phyloP scores from a whole-genome alignment of 192 early-diverging fungal genomes.

The Coemansia sp. region DNA sequence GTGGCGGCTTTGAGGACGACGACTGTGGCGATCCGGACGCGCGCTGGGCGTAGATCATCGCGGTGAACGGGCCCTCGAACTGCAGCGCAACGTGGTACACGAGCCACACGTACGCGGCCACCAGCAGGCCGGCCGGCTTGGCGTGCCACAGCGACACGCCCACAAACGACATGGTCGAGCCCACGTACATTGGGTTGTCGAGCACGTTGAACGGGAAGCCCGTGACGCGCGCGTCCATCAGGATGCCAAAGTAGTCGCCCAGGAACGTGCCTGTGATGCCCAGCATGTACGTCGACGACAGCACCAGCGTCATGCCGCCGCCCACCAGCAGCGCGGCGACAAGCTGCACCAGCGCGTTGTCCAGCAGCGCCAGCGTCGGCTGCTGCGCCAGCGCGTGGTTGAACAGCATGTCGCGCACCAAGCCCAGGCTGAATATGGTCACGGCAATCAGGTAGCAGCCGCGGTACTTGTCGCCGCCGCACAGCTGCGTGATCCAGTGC shows the following conservation, averaged over 20 bases:
- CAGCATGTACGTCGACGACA: slow-evolving; percentile 79
- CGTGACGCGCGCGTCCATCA: slow-evolving; percentile 80
- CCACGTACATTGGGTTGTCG: slow-evolving; percentile 94
- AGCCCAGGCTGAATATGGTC: slow-evolving; percentile 76
- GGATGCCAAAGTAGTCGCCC: slow-evolving; percentile 94
- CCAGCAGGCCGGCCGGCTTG: slow-evolving; percentile 64
- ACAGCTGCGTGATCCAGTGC: slow-evolving; percentile 65
- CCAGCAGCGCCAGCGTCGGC: slow-evolving; percentile 55
- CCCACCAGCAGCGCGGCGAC: slow-evolving; percentile 53
- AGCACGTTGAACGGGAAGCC: slow-evolving; percentile 89
- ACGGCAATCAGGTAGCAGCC: slow-evolving; percentile 82
- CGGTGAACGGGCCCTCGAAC: slow-evolving; percentile 82
- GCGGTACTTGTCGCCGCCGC: slow-evolving; percentile 59
- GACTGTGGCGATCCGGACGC: slow-evolving; percentile 22
- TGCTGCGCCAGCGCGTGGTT: slow-evolving; percentile 66
- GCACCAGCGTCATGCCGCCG: slow-evolving; percentile 69
- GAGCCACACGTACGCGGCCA: slow-evolving; percentile 66
- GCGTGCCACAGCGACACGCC: slow-evolving; percentile 77
- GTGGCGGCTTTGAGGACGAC: too few species aligned
- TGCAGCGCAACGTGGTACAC: slow-evolving; percentile 71
- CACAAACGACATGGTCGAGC: slow-evolving; percentile 82
- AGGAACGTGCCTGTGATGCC: slow-evolving; percentile 90
- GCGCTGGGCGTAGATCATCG: slow-evolving; percentile 69
- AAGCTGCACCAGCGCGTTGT: slow-evolving; percentile 43
- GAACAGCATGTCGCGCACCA: slow-evolving; percentile 78